Percentiles rank a stretch among this genome's conserved stretches.
These are phyloP conservation scores for Botryotinia calthae DNA, from an alignment of 2,329 filamentous ascomycete genomes.

Conservation along the genomic window DNA sequence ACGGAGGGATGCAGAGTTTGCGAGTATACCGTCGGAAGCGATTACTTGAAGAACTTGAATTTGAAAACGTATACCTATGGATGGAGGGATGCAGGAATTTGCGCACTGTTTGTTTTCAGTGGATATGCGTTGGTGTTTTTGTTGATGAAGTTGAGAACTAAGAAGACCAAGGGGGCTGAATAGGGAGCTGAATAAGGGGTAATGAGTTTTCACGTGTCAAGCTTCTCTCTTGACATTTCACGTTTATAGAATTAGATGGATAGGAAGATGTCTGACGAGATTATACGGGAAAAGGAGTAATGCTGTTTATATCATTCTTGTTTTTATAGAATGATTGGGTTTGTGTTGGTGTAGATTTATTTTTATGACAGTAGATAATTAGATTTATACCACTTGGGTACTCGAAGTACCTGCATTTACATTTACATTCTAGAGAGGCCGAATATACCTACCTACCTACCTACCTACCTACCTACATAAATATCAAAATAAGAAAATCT, in stretches of 20 bases:
- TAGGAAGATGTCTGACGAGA: not conserved
- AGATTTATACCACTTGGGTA: not conserved
- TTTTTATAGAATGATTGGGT: not conserved
- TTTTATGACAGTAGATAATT: not conserved
- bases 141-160: conserved; percentile 50
- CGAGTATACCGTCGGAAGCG: conserved; percentile 54
- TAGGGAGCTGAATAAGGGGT: not conserved
- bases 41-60: conserved; percentile 60
- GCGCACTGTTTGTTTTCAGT: conserved; percentile 44
- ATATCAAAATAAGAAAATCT: too few relatives aligned
- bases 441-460: not conserved
- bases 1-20: conserved; percentile 58
- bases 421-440: conserved; percentile 8
- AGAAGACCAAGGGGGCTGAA: conserved; percentile 46
- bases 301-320: not conserved
- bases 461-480: too few relatives aligned
- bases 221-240: not conserved
- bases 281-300: not conserved
- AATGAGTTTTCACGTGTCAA: not conserved
- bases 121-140: conserved; percentile 46
- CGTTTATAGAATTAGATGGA: not conserved
- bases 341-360: conserved; percentile 1
- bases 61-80: conserved; percentile 60
- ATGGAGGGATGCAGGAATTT: conserved; percentile 61
- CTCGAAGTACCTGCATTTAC: not conserved